Evolutionary conservation across 2,329 filamentous ascomycete species (phyloP).

Genomic region (Colletotrichum noveboracense): DNA sequence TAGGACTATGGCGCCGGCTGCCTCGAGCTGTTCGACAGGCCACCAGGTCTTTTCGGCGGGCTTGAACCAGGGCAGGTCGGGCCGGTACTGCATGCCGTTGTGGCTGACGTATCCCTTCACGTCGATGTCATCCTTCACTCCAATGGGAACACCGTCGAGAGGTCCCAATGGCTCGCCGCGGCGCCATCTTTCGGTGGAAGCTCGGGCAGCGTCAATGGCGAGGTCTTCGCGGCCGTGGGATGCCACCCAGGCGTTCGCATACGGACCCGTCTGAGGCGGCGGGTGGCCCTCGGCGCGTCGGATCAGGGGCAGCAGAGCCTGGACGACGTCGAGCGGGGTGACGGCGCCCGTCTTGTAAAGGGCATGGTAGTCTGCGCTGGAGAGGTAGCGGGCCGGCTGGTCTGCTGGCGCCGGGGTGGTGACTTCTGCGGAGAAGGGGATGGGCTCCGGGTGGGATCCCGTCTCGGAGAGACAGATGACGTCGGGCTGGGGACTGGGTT

Average conservation of each 20-base stretch:
- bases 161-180: conserved; percentile 68
- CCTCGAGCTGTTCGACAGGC: conserved; percentile 74
- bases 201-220: conserved; percentile 71
- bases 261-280: conserved; percentile 34
- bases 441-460: conserved; percentile 26
- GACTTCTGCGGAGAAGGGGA: conserved; percentile 36
- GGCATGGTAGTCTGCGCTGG: conserved; percentile 77
- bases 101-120: conserved; percentile 73
- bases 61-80: conserved; percentile 55
- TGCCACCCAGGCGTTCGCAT: conserved; percentile 77
- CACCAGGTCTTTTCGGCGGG: conserved; percentile 64
- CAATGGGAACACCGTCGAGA: conserved; percentile 83
- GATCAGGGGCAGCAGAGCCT: conserved; percentile 75
- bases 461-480: conserved; percentile 55
- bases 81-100: conserved; percentile 67
- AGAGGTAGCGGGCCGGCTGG: conserved; percentile 63
- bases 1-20: conserved; percentile 76
- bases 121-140: conserved; percentile 82
- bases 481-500: conserved; percentile 48
- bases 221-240: conserved; percentile 61
- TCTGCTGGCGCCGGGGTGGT: conserved; percentile 45
- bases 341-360: conserved; percentile 73
- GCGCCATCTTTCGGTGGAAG: conserved; percentile 75
- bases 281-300: conserved; percentile 51
- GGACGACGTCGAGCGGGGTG: conserved; percentile 75